These are phyloP conservation scores for Neopestalotiopsis sp. DNA, from an alignment of 2,329 filamentous ascomycete genomes.

Conservation along the genomic window DNA sequence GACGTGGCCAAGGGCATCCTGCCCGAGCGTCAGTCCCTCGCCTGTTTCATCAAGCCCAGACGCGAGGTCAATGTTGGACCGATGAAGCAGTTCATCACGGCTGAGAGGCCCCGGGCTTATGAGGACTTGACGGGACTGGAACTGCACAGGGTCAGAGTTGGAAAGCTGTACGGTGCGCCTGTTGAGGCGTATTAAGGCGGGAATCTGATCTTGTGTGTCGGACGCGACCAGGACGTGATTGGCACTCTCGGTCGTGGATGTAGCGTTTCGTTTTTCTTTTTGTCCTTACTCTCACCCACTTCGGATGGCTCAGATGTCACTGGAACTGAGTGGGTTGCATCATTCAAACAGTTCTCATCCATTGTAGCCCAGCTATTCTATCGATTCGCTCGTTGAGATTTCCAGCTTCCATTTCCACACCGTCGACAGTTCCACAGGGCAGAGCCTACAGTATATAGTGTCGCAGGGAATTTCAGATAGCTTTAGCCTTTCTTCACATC, in stretches of 20 bases:
- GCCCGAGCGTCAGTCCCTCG: constrained; percentile 17
- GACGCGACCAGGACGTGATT: neutral
- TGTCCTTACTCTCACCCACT: neutral
- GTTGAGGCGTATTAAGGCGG: constrained; percentile 1
- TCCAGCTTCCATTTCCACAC: neutral
- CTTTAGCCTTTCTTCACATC: neutral
- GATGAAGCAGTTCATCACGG: constrained; percentile 12
- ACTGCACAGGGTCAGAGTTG: constrained; percentile 7
- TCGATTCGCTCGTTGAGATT: neutral
- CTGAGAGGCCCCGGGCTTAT: neutral
- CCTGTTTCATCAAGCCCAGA: constrained; percentile 20
- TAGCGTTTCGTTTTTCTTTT: neutral
- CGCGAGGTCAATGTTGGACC: constrained; percentile 18
- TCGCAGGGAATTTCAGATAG: neutral
- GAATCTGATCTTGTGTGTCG: neutral
- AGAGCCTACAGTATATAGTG: neutral
- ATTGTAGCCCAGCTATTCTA: neutral
- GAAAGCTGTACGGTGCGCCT: constrained; percentile 8
- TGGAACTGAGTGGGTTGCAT: neutral
- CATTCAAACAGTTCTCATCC: neutral
- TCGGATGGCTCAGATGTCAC: neutral
- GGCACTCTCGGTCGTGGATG: neutral
- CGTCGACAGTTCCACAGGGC: neutral
- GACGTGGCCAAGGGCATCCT: neutral
- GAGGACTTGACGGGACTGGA: constrained; percentile 8